Conservation (phyloP, 2,329 filamentous ascomycete genomes). For the Phaeomoniella chlamydospora region DNA sequence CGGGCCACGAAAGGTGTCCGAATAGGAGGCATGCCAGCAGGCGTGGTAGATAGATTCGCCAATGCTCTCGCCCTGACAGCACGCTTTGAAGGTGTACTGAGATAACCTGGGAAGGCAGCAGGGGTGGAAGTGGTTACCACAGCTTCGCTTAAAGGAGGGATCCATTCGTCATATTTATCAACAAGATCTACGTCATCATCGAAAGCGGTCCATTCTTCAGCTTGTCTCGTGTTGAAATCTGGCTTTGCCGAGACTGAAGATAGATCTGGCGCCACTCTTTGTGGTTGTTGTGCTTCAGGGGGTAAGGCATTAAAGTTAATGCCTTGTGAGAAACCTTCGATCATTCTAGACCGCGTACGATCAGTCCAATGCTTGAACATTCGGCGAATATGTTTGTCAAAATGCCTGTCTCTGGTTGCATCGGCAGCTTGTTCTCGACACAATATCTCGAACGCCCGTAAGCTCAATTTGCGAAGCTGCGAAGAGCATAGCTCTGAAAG, state of each 20-base stretch:
- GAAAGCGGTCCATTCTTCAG: conserved; percentile 15
- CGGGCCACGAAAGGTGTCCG: conserved; percentile 28
- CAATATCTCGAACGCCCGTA: conserved; percentile 40
- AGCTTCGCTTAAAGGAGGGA: conserved; percentile 13
- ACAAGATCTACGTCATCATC: conserved; percentile 20
- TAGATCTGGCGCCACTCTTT: background rate
- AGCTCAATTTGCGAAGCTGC: conserved; percentile 40
- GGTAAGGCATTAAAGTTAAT: background rate
- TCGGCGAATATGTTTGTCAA: conserved; percentile 38
- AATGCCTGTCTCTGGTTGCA: conserved; percentile 36
- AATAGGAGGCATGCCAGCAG: conserved; percentile 22
- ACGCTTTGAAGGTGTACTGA: conserved; percentile 30
- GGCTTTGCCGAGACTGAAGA: background rate
- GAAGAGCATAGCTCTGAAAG: conserved; percentile 30
- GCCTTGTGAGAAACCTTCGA: background rate
- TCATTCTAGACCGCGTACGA: conserved; percentile 18
- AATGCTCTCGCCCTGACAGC: conserved; percentile 23
- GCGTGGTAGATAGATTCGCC: conserved; percentile 30
- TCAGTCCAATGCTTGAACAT: conserved; percentile 42
- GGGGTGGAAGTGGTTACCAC: conserved; percentile 17
- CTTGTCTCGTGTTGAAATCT: conserved; percentile 2
- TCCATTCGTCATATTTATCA: conserved; percentile 21
- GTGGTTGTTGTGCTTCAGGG: background rate
- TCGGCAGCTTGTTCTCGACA: conserved; percentile 36
- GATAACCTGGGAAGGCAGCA: conserved; percentile 24